Evolutionary conservation across 1,284 basidiomycete species (phyloP).

Genomic region (Cerioporus squamosus): DNA sequence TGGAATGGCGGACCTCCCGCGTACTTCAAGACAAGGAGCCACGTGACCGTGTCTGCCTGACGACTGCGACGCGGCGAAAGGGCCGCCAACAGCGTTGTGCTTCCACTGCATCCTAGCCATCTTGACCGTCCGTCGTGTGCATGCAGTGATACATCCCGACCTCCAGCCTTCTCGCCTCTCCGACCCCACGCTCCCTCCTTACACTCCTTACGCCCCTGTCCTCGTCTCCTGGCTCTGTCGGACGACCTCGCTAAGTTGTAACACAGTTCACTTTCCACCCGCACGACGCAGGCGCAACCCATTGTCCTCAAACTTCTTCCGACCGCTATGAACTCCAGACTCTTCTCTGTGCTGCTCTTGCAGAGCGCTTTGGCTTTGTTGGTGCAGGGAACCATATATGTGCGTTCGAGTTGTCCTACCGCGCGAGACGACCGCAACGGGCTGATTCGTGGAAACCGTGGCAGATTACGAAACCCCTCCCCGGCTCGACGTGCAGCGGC

Average conservation of each 20-base stretch:
- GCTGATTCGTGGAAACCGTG: too few species aligned
- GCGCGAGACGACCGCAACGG: not conserved
- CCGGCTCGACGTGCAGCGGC: slow-evolving; percentile 48
- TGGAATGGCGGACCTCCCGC: too few species aligned
- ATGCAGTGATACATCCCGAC: slow-evolving; percentile 4
- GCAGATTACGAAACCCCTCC: slow-evolving; percentile 53
- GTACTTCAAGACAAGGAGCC: not conserved
- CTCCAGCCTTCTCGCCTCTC: slow-evolving; percentile 1
- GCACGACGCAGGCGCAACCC: slow-evolving; percentile 6
- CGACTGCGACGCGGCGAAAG: slow-evolving; percentile 1
- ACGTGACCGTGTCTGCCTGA: slow-evolving; percentile 26
- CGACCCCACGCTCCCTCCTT: slow-evolving; percentile 9
- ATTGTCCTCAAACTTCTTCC: not conserved
- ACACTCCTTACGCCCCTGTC: slow-evolving; percentile 5
- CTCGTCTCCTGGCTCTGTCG: not conserved
- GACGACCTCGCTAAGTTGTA: too few species aligned
- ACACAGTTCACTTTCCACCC: slow-evolving; percentile 2
- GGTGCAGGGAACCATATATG: slow-evolving; percentile 23
- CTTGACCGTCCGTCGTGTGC: not conserved
- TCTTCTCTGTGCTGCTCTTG: slow-evolving; percentile 19
- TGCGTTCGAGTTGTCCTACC: slow-evolving; percentile 4
- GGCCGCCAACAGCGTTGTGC: not conserved
- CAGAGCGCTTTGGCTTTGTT: slow-evolving; percentile 15
- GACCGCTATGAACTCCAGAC: slow-evolving; percentile 9
- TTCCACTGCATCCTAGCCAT: too few species aligned